These are phyloP conservation scores for Mollisiaceae sp. DNA, from an alignment of 2,329 filamentous ascomycete genomes.

Conservation along the genomic window DNA sequence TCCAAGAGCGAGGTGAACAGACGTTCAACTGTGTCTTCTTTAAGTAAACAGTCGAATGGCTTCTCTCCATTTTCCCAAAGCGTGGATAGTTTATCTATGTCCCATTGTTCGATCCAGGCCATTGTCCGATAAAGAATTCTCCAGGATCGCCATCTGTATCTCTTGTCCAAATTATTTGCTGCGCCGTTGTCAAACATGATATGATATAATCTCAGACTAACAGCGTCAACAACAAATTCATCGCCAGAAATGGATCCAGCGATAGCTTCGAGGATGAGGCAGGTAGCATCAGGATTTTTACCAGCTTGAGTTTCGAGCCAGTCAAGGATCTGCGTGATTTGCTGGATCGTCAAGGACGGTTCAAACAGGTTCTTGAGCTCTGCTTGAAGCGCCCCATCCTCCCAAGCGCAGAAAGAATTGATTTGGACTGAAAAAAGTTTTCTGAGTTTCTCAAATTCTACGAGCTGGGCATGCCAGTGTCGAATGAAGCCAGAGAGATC, in stretches of 20 bases:
- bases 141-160: slow-evolving; percentile 41
- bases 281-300: slow-evolving; percentile 35
- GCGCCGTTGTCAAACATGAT: slow-evolving; percentile 39
- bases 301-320: slow-evolving; percentile 40
- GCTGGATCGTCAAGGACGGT: slow-evolving; percentile 45
- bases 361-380: slow-evolving; percentile 43
- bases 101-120: slow-evolving; percentile 26
- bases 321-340: slow-evolving; percentile 46
- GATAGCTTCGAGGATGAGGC: slow-evolving; percentile 47
- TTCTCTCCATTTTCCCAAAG: slow-evolving; percentile 31
- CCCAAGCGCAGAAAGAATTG: slow-evolving; percentile 39
- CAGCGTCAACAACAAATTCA: slow-evolving; percentile 42
- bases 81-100: slow-evolving; percentile 29
- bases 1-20: not conserved
- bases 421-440: slow-evolving; percentile 18
- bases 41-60: slow-evolving; percentile 29
- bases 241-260: slow-evolving; percentile 45
- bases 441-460: slow-evolving; percentile 37
- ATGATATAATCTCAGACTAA: slow-evolving; percentile 43
- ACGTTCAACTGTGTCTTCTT: not conserved
- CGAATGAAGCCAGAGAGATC: slow-evolving; percentile 48
- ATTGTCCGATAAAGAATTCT: slow-evolving; percentile 36
- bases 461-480: slow-evolving; percentile 45
- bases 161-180: slow-evolving; percentile 32
- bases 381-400: slow-evolving; percentile 37